A percentile compares a stretch with the other conserved stretches of the same genome.
phyloP scores from a whole-genome alignment of 768 basidiomycete species.

The Brasilioporus rufonigricans region DNA sequence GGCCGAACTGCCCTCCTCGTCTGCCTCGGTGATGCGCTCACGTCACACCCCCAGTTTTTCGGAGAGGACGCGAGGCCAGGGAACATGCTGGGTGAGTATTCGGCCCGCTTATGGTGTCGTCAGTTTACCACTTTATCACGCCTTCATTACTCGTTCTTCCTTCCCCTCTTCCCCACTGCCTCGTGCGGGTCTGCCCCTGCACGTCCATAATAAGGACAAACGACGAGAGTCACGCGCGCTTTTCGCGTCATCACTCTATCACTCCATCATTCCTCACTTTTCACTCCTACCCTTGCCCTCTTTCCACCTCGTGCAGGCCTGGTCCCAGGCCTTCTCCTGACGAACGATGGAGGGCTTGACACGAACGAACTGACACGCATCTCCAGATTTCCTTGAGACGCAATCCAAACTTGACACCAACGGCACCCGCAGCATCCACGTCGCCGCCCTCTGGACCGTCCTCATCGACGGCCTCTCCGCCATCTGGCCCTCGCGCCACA shows the following conservation, averaged over 20 bases:
- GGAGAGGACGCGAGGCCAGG: constrained; percentile 75
- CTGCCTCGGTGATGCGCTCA: constrained; percentile 71
- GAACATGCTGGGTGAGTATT: constrained; percentile 63
- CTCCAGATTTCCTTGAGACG: constrained; percentile 63
- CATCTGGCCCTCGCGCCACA: constrained; percentile 84
- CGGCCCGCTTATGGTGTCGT: not conserved
- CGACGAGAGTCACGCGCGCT: not conserved
- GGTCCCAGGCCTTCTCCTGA: too few relatives aligned
- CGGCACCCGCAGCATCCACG: constrained; percentile 51
- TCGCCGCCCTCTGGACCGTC: constrained; percentile 76
- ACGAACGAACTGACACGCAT: not conserved
- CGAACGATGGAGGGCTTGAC: too few relatives aligned
- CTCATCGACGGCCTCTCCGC: constrained; percentile 80
- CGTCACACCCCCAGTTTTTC: constrained; percentile 64
- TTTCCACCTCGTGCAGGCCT: not conserved
- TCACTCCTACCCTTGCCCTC: not conserved
- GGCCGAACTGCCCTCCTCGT: constrained; percentile 78
- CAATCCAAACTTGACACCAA: constrained; percentile 45
- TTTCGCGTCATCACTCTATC: not conserved
- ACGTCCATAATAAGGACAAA: not conserved
- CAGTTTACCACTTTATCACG: not conserved
- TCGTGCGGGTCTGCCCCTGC: not conserved
- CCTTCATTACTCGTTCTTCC: not conserved
- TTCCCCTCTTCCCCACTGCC: not conserved
- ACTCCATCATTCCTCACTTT: not conserved